Conservation (phyloP, 2,329 filamentous ascomycete genomes). For the Mariannaea sp. region DNA sequence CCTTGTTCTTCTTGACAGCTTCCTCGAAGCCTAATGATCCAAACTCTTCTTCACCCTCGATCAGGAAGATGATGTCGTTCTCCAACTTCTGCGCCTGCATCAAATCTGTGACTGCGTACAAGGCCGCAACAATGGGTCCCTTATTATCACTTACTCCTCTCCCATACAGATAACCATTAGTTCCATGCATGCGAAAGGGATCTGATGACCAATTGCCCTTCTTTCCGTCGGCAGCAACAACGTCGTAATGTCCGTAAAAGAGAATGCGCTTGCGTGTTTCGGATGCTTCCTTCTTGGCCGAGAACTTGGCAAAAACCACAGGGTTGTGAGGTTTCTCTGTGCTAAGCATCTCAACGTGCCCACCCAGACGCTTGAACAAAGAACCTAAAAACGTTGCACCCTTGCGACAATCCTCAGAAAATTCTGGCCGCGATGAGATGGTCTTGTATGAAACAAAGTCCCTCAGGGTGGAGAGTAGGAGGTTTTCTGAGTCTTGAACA, state of each 20-base stretch:
- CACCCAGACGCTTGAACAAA: constrained; percentile 90
- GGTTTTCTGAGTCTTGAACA: constrained; percentile 50
- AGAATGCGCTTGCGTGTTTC: constrained; percentile 80
- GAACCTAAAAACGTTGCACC: constrained; percentile 89
- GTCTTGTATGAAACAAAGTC: constrained; percentile 93
- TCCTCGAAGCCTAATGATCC: constrained; percentile 90
- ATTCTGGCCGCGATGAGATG: constrained; percentile 83
- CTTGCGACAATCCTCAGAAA: constrained; percentile 87
- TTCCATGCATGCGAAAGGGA: constrained; percentile 86
- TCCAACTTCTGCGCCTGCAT: constrained; percentile 81
- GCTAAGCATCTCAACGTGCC: constrained; percentile 86
- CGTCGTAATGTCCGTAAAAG: constrained; percentile 98
- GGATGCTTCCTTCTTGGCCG: constrained; percentile 69
- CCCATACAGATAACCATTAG: constrained; percentile 92
- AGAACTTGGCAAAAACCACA: constrained; percentile 89
- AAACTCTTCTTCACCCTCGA: constrained; percentile 96
- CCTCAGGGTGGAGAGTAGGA: constrained; percentile 72
- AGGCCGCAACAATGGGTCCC: constrained; percentile 88
- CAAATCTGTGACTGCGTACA: constrained; percentile 91
- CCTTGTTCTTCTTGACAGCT: constrained; percentile 78
- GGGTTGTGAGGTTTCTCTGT: constrained; percentile 82
- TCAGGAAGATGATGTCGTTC: constrained; percentile 89
- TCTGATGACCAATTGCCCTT: constrained; percentile 84
- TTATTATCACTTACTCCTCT: constrained; percentile 98
- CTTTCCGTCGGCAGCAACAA: constrained; percentile 86